These are phyloP conservation scores for Lyophyllum decastes DNA, from an alignment of 768 basidiomycete genomes.

Conservation along the genomic window DNA sequence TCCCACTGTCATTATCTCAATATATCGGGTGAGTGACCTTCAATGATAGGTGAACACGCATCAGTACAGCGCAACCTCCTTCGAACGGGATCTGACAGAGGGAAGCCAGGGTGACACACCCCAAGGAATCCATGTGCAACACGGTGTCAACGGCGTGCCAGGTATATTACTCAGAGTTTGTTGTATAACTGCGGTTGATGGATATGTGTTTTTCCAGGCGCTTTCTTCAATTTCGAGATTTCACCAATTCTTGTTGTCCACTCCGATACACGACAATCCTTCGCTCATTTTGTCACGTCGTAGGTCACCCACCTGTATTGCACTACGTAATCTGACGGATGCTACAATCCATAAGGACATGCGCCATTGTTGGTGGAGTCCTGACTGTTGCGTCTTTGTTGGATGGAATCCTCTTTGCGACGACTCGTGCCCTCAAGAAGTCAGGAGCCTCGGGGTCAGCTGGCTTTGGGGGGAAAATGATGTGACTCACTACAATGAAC, in stretches of 20 bases:
- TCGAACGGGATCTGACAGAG: constrained; percentile 85
- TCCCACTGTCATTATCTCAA: neutral
- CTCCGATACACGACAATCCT: constrained; percentile 87
- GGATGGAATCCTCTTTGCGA: constrained; percentile 86
- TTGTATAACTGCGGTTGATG: neutral
- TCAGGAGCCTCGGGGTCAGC: constrained; percentile 33
- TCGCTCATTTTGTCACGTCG: constrained; percentile 98
- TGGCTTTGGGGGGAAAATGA: constrained; percentile 38
- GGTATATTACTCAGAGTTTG: constrained; percentile 24
- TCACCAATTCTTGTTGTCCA: constrained; percentile 95
- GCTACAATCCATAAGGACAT: constrained; percentile 60
- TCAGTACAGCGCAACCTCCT: constrained; percentile 95
- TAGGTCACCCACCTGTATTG: constrained; percentile 40
- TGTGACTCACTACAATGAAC: constrained; percentile 32
- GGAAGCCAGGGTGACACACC: constrained; percentile 58
- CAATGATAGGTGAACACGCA: constrained; percentile 72
- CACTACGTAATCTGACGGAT: constrained; percentile 3
- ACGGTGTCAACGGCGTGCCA: constrained; percentile 75
- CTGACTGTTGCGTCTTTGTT: constrained; percentile 90
- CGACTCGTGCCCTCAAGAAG: constrained; percentile 75
- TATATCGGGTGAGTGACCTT: constrained; percentile 7
- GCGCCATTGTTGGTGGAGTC: constrained; percentile 97
- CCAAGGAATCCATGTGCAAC: constrained; percentile 71
- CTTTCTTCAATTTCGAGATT: constrained; percentile 94
- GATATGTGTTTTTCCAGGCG: constrained; percentile 44